phyloP scores from a whole-genome alignment of 2,329 filamentous ascomycete genomes.

The Dactylonectria macrodidyma region DNA sequence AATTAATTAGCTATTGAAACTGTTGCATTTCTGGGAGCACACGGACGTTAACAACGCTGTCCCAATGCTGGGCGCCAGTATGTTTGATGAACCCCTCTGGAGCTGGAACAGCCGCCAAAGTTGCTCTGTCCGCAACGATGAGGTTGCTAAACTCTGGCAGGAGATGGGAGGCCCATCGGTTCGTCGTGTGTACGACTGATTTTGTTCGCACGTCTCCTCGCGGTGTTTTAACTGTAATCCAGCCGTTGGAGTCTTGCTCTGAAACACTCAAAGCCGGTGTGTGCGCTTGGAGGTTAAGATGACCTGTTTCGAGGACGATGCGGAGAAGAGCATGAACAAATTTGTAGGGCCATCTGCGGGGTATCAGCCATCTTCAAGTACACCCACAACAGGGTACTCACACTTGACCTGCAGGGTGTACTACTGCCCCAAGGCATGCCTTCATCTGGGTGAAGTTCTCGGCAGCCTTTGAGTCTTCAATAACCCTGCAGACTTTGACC shows the following conservation, averaged over 20 bases:
- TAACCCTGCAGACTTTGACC: slow-evolving; percentile 24
- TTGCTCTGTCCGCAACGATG: slow-evolving; percentile 22
- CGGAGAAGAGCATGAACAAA: slow-evolving; percentile 29
- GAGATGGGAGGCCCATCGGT: slow-evolving; percentile 29
- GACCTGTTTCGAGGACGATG: slow-evolving; percentile 22
- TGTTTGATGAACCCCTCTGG: slow-evolving; percentile 29
- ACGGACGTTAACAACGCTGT: slow-evolving; percentile 25
- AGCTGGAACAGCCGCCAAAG: slow-evolving; percentile 19
- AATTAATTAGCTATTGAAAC: background rate
- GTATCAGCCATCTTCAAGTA: background rate
- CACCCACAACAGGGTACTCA: background rate
- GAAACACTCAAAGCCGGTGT: slow-evolving; percentile 25
- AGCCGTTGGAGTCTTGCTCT: slow-evolving; percentile 16
- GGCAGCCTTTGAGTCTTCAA: slow-evolving; percentile 22
- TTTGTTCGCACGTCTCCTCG: slow-evolving; percentile 21
- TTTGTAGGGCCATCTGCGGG: slow-evolving; percentile 29
- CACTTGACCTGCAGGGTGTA: slow-evolving; percentile 28
- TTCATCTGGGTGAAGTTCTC: slow-evolving; percentile 31
- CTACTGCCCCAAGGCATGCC: slow-evolving; percentile 20
- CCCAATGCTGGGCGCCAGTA: slow-evolving; percentile 31
- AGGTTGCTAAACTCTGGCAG: slow-evolving; percentile 26
- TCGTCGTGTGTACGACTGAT: slow-evolving; percentile 22
- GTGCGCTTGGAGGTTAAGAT: slow-evolving; percentile 26
- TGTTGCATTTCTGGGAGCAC: background rate
- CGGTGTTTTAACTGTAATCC: slow-evolving; percentile 25